phyloP scores from a whole-genome alignment of 2,329 filamentous ascomycete genomes.

The Eurotiales sp. region DNA sequence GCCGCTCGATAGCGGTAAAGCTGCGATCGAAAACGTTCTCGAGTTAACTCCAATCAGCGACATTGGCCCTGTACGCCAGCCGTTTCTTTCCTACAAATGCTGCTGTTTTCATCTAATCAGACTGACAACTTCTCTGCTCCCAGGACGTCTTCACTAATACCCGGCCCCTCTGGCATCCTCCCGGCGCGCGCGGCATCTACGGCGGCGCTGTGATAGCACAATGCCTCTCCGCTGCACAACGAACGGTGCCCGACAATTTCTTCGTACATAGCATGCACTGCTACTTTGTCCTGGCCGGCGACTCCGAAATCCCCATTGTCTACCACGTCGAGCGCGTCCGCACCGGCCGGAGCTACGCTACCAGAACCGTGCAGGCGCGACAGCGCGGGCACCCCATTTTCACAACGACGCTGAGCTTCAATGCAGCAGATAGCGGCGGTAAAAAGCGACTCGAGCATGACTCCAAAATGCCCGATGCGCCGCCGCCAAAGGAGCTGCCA shows the following conservation, averaged over 20 bases:
- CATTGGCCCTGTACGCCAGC: conserved; percentile 55
- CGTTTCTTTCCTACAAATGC: no score
- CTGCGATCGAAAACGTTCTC: conserved; percentile 82
- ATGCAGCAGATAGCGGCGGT: conserved; percentile 55
- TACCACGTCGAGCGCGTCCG: conserved; percentile 95
- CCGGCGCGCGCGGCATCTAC: conserved; percentile 87
- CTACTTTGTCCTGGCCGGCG: conserved; percentile 94
- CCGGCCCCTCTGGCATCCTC: conserved; percentile 84
- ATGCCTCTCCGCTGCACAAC: conserved; percentile 80
- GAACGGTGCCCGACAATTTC: conserved; percentile 76
- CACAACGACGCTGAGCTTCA: conserved; percentile 90
- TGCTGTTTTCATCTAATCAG: no score
- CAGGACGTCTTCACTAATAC: conserved; percentile 94
- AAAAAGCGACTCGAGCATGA: conserved; percentile 62
- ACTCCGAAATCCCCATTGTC: conserved; percentile 77
- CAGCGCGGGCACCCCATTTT: conserved; percentile 89
- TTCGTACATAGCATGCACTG: conserved; percentile 95
- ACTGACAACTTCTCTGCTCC: background rate
- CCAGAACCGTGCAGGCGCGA: conserved; percentile 90
- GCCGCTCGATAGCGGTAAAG: conserved; percentile 66
- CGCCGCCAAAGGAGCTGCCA: conserved; percentile 38
- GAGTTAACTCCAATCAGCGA: conserved; percentile 71
- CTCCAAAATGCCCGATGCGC: conserved; percentile 54
- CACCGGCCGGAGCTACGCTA: conserved; percentile 84
- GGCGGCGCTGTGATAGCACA: conserved; percentile 92